Percentiles rank a stretch among this genome's conserved stretches.
These are phyloP conservation scores for Pyricularia grisea DNA, from an alignment of 2,329 filamentous ascomycete genomes.

Conservation along the genomic window DNA sequence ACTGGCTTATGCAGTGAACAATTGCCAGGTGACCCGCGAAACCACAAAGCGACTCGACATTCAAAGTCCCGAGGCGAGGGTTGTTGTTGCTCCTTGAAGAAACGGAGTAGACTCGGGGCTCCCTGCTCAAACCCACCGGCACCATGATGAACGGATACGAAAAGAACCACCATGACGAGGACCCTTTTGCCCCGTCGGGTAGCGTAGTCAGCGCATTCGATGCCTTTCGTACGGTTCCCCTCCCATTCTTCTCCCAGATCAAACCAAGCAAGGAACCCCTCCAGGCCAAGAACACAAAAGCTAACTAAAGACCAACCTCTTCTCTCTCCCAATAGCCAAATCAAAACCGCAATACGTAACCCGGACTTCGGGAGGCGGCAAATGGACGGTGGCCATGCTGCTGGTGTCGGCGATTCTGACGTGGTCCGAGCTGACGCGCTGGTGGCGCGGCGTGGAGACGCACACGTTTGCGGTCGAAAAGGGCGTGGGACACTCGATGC, in stretches of 20 bases:
- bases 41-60: background rate
- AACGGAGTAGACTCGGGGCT: background rate
- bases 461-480: slow-evolving; percentile 94
- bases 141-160: slow-evolving; percentile 69
- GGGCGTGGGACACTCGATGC: slow-evolving; percentile 74
- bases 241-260: background rate
- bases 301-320: background rate
- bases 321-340: slow-evolving; percentile 55
- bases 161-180: slow-evolving; percentile 60
- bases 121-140: background rate
- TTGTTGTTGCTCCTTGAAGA: background rate
- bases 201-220: slow-evolving; percentile 80
- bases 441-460: slow-evolving; percentile 75
- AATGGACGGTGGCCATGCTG: slow-evolving; percentile 83
- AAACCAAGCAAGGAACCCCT: background rate
- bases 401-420: slow-evolving; percentile 66
- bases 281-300: background rate
- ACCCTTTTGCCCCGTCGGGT: slow-evolving; percentile 67
- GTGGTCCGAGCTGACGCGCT: slow-evolving; percentile 67
- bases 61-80: background rate
- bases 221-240: slow-evolving; percentile 69
- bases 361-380: slow-evolving; percentile 75
- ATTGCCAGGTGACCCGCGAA: background rate
- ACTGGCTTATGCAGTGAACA: background rate
- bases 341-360: slow-evolving; percentile 89